Conservation (phyloP, 2,329 filamentous ascomycete genomes). For the Aspergillus glaucus region DNA sequence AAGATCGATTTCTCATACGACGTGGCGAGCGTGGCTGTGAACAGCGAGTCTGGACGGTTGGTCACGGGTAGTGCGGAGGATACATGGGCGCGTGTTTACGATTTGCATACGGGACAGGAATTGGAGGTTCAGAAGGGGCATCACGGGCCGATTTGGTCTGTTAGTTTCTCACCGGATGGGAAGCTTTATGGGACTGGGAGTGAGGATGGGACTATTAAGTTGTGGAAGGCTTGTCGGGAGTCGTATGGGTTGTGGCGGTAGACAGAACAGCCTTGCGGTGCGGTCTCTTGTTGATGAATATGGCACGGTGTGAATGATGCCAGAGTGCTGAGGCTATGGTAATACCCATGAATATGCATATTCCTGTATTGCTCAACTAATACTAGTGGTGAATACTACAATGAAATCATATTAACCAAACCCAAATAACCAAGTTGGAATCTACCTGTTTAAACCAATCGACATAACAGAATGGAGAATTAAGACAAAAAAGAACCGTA, state of each 20-base stretch:
- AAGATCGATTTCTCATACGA: constrained; percentile 73
- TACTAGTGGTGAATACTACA: neutral
- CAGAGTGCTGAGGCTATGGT: too few species aligned
- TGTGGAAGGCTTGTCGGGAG: constrained; percentile 65
- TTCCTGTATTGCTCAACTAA: neutral
- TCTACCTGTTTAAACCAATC: neutral
- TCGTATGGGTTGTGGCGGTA: constrained; percentile 61
- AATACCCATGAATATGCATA: neutral
- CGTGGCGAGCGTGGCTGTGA: constrained; percentile 83
- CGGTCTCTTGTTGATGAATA: too few species aligned
- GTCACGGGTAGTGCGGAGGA: constrained; percentile 87
- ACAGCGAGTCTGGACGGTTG: constrained; percentile 71
- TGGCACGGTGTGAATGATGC: too few species aligned
- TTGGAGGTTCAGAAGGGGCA: constrained; percentile 96
- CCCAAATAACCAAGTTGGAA: neutral
- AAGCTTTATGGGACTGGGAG: constrained; percentile 95
- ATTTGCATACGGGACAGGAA: constrained; percentile 76
- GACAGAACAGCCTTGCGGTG: neutral
- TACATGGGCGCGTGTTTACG: constrained; percentile 94
- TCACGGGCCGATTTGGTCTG: constrained; percentile 94
- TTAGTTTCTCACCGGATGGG: constrained; percentile 88
- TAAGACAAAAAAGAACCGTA: neutral
- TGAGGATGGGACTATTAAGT: constrained; percentile 95
- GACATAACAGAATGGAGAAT: neutral
- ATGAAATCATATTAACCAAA: neutral